Base-by-base conservation (phyloP, 805 yeast genomes). In the Metschnikowia orientalis region DNA sequence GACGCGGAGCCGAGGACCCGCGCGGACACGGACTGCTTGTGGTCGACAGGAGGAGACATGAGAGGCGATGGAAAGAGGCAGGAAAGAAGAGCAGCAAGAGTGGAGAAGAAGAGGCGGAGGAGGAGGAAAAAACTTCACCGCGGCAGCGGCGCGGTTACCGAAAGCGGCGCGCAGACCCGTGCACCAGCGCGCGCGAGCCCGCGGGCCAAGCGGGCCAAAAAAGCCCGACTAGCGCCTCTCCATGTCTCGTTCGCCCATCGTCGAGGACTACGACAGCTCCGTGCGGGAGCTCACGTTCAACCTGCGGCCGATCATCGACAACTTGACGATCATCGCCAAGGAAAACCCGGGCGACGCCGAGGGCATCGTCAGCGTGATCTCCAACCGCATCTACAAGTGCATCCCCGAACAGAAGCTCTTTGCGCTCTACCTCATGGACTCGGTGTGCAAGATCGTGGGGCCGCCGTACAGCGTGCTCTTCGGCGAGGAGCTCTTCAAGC, bases 1-100 rank as follows among this genome's bases (percentile, higher is more conserved):
- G 95, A 74, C 11, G 97, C 98, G n/a, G 97, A 90, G 28, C 98
- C 98, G 28, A 92, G 71, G 26, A 90, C 81, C 62, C 97, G 79
- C 51, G 98, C 95, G 28, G 69, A 47, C 35, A 86, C 97, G 29
- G 95, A 80, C 65, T 90, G 89, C 59, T 82, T 83, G 71, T 81
- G 87, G 56, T 87, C 92, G 46, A 63, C 20, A n/a, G 50, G 36
- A 11, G 50, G 50, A 19, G 50, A 45, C 50, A 45, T 45, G 15
- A 27, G 11, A 16, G 32, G 10, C 13, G 25, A 8, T 19, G 12
- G 20, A 23, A 15, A 16, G 33, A n/a, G 10, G 22, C 26, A 10
- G 23, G 22, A 15, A 16, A 13, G n/a, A 18, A 16, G 6, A 16
- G 7, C 15, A 23, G 21, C 24, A 31, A 26, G 14, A 20, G 13